Percentiles rank a stretch among this genome's conserved stretches.
phyloP scores from a whole-genome alignment of 2,329 filamentous ascomycete genomes.

The Colletotrichum lentis region DNA sequence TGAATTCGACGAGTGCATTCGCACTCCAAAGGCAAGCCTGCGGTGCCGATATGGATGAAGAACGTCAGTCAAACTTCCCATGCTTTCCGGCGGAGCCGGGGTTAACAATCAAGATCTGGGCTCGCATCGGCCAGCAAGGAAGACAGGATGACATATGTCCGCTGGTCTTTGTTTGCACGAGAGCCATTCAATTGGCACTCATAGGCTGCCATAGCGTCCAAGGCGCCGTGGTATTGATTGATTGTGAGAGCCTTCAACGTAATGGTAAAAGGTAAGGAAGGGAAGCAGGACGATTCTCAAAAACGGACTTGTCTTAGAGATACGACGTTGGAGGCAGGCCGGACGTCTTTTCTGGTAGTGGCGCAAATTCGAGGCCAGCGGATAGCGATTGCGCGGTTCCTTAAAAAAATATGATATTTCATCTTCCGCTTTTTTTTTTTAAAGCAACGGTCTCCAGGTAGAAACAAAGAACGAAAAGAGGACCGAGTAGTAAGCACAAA shows the following conservation, averaged over 20 bases:
- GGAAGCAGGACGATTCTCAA: not conserved
- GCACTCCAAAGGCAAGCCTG: not conserved
- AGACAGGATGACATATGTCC: conserved; percentile 32
- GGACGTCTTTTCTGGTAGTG: not conserved
- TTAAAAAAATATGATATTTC: no score
- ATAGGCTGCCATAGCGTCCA: not conserved
- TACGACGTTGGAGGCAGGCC: not conserved
- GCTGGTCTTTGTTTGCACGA: conserved; percentile 15
- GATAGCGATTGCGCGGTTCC: not conserved
- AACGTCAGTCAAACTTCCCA: not conserved
- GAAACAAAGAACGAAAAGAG: conserved; percentile 2
- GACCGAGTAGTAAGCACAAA: not conserved
- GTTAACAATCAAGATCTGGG: conserved; percentile 13
- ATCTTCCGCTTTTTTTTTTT: no score
- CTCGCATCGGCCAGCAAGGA: not conserved
- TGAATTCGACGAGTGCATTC: not conserved
- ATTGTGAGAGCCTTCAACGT: not conserved
- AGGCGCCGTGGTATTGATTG: not conserved
- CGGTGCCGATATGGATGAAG: not conserved
- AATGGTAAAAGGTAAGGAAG: not conserved
- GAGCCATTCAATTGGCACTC: conserved; percentile 11
- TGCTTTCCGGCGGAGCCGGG: not conserved
- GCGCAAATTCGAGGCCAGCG: not conserved
- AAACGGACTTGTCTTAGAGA: not conserved
- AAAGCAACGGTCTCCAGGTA: not conserved